phyloP scores from a whole-genome alignment of 352 stramenopile genomes.

The Phytophthora rubi region DNA sequence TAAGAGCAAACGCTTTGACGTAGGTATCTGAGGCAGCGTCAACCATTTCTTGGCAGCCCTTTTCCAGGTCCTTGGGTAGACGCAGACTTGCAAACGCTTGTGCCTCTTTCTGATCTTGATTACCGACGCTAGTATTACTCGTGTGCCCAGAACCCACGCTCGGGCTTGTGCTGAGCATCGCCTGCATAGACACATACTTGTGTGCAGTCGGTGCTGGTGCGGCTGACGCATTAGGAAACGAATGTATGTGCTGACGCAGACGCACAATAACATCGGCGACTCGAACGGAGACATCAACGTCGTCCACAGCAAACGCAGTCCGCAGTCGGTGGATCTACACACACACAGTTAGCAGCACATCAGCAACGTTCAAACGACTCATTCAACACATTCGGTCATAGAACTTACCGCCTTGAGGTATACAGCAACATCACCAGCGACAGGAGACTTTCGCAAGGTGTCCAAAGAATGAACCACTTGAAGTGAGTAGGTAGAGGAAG shows the following conservation, averaged over 20 bases:
- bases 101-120: conserved; percentile 23
- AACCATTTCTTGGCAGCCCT: conserved; percentile 43
- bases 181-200: conserved; percentile 53
- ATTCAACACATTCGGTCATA: not conserved
- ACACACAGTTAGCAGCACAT: conserved; percentile 3
- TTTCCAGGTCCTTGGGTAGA: conserved; percentile 26
- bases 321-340: conserved; percentile 44
- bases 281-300: conserved; percentile 29
- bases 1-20: conserved; percentile 47
- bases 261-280: conserved; percentile 41
- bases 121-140: conserved; percentile 8
- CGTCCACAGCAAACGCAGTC: conserved; percentile 12
- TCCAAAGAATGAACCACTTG: conserved; percentile 20
- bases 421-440: conserved; percentile 23
- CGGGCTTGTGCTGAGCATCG: conserved; percentile 50
- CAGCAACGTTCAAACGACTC: conserved; percentile 1
- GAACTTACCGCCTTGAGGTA: conserved; percentile 46
- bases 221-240: conserved; percentile 33
- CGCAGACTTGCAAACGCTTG: conserved; percentile 37
- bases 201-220: conserved; percentile 18
- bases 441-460: conserved; percentile 16
- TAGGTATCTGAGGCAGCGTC: conserved; percentile 35
- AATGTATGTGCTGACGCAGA: conserved; percentile 45
- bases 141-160: conserved; percentile 33
- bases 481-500: not conserved